These are phyloP conservation scores for Alternaria postmessia DNA, from an alignment of 2,329 filamentous ascomycete genomes.

Conservation along the genomic window DNA sequence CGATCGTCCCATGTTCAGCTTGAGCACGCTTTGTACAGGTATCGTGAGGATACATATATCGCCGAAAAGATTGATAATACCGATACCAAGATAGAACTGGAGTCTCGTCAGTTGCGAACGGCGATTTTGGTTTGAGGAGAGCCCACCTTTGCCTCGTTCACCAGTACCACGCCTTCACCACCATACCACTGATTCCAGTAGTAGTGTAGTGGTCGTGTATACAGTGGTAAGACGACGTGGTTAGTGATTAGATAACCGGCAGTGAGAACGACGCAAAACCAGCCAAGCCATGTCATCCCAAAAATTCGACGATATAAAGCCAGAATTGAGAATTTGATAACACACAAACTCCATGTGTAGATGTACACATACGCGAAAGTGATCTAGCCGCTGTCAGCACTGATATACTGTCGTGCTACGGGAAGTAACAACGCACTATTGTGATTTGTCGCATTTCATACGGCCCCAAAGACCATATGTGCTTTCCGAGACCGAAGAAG, in stretches of 20 bases:
- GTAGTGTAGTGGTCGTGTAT: constrained; percentile 5
- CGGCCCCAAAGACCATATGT: constrained; percentile 32
- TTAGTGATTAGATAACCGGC: constrained; percentile 4
- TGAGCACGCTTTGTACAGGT: constrained; percentile 17
- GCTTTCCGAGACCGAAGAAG: constrained; percentile 35
- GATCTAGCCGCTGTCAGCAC: constrained; percentile 22
- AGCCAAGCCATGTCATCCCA: constrained; percentile 27
- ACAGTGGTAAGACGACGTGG: constrained; percentile 6
- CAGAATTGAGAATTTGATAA: constrained; percentile 40
- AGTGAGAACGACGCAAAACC: constrained; percentile 6
- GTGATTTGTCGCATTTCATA: constrained; percentile 38
- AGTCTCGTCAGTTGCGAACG: background rate
- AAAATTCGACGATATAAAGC: constrained; percentile 39
- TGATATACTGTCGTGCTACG: no score
- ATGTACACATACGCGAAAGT: constrained; percentile 38
- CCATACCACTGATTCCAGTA: constrained; percentile 10
- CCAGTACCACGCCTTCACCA: constrained; percentile 20
- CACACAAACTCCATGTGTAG: constrained; percentile 36
- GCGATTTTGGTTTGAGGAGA: background rate
- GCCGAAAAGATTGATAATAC: constrained; percentile 36
- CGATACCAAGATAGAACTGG: constrained; percentile 35
- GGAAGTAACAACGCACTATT: constrained; percentile 20
- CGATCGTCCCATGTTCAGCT: constrained; percentile 25
- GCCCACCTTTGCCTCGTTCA: constrained; percentile 32
- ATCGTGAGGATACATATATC: constrained; percentile 27